phyloP scores from a whole-genome alignment of 495 filamentous ascomycete genomes.

The Lophium mytilinum region DNA sequence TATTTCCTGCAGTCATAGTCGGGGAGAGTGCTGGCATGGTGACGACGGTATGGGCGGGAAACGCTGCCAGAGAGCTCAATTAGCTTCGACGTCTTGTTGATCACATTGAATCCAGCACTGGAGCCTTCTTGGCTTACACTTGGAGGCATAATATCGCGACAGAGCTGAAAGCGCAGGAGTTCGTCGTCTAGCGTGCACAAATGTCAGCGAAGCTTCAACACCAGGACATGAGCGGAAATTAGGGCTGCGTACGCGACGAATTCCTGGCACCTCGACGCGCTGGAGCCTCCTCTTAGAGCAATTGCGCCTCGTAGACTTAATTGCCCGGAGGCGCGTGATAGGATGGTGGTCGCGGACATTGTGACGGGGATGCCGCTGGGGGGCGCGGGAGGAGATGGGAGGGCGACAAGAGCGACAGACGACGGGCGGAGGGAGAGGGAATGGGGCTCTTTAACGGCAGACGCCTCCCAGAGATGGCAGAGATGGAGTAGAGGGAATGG shows the following conservation, averaged over 20 bases:
- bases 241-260: slow-evolving; percentile 11
- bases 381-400: not conserved
- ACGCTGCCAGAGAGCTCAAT: slow-evolving; percentile 47
- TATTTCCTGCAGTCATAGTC: slow-evolving; percentile 94
- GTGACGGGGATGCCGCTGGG: slow-evolving; percentile 23
- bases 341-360: slow-evolving; percentile 34
- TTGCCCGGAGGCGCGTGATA: slow-evolving; percentile 30
- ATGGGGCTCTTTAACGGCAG: not conserved
- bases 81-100: slow-evolving; percentile 7
- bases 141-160: slow-evolving; percentile 67
- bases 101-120: not conserved
- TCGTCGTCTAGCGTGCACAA: slow-evolving; percentile 13
- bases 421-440: not conserved
- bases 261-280: slow-evolving; percentile 7
- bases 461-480: not conserved
- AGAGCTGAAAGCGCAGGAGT: slow-evolving; percentile 52
- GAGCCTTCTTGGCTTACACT: slow-evolving; percentile 48
- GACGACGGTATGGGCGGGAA: slow-evolving; percentile 87
- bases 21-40: slow-evolving; percentile 98
- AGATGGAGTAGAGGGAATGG: not conserved
- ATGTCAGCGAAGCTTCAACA: slow-evolving; percentile 12
- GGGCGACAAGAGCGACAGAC: not conserved
- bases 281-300: slow-evolving; percentile 15
- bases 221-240: not conserved
- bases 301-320: slow-evolving; percentile 26